phyloP scores from a whole-genome alignment of 2,329 filamentous ascomycete species.

The Penicillium sp. region DNA sequence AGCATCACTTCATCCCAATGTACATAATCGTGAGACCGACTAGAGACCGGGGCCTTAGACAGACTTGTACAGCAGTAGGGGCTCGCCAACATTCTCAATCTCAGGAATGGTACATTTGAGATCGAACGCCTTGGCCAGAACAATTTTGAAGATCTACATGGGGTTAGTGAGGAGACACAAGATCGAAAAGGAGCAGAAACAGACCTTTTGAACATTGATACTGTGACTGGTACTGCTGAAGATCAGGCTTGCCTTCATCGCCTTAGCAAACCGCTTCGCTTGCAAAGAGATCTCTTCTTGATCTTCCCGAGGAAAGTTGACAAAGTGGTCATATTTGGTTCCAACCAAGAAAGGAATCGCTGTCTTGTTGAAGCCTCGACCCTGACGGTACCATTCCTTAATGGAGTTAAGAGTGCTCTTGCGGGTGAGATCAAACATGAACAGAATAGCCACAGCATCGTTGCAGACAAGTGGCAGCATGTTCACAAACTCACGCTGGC shows the following conservation, averaged over 20 bases:
- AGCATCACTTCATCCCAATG: conserved; percentile 38
- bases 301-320: conserved; percentile 95
- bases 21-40: conserved; percentile 31
- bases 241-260: conserved; percentile 95
- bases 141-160: conserved; percentile 95
- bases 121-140: conserved; percentile 97
- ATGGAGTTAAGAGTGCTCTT: conserved; percentile 99
- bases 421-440: conserved; percentile 98
- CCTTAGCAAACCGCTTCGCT: conserved; percentile 93
- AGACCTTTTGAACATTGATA: conserved; percentile 98
- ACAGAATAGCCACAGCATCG: conserved; percentile 95
- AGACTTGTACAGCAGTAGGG: conserved; percentile 82
- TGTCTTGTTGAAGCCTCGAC: conserved; percentile 98
- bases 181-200: conserved; percentile 14
- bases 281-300: conserved; percentile 98
- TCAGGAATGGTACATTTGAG: conserved; percentile 98
- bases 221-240: conserved; percentile 99
- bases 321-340: conserved; percentile 99
- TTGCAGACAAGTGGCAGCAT: conserved; percentile 99
- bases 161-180: conserved; percentile 25
- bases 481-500: conserved; percentile 98
- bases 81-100: conserved; percentile 97
- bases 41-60: conserved; percentile 23
- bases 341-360: conserved; percentile 97
- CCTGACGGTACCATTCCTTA: conserved; percentile 99